A percentile compares a stretch with the other conserved stretches of the same genome.
Conservation (phyloP, 2,329 filamentous ascomycete species). For the Blastomyces silverae region DNA sequence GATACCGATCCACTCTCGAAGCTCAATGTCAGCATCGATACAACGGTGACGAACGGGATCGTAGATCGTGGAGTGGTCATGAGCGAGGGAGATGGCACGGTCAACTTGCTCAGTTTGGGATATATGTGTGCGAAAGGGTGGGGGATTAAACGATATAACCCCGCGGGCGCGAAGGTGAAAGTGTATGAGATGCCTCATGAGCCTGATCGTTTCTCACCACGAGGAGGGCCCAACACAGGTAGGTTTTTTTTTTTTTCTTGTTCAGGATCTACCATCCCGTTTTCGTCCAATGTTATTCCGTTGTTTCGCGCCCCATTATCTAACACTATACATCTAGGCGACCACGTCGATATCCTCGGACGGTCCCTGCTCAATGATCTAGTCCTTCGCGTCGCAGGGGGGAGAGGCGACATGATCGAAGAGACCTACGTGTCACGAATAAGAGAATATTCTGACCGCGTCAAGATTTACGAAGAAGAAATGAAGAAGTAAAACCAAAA, state of each 20-base stretch:
- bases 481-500: slow-evolving; percentile 9
- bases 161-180: slow-evolving; percentile 69
- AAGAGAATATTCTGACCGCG: slow-evolving; percentile 69
- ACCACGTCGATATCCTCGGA: slow-evolving; percentile 95
- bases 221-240: slow-evolving; percentile 61
- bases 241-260: not conserved
- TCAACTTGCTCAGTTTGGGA: slow-evolving; percentile 81
- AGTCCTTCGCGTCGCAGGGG: slow-evolving; percentile 77
- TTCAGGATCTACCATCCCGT: not conserved
- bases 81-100: slow-evolving; percentile 93
- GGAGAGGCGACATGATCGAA: slow-evolving; percentile 70
- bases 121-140: slow-evolving; percentile 98
- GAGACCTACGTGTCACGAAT: slow-evolving; percentile 78
- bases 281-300: not conserved
- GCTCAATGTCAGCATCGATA: slow-evolving; percentile 48
- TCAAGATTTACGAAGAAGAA: slow-evolving; percentile 68
- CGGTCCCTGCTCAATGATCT: slow-evolving; percentile 84
- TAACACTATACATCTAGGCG: slow-evolving; percentile 50
- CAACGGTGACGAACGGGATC: slow-evolving; percentile 40
- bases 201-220: slow-evolving; percentile 81
- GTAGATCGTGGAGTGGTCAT: slow-evolving; percentile 86
- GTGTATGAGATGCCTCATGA: slow-evolving; percentile 96
- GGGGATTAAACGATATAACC: slow-evolving; percentile 90
- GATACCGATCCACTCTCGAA: slow-evolving; percentile 60
- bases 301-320: not conserved